These are phyloP conservation scores for Leccinum pellstonianum DNA, from an alignment of 768 basidiomycete genomes.

Conservation along the genomic window DNA sequence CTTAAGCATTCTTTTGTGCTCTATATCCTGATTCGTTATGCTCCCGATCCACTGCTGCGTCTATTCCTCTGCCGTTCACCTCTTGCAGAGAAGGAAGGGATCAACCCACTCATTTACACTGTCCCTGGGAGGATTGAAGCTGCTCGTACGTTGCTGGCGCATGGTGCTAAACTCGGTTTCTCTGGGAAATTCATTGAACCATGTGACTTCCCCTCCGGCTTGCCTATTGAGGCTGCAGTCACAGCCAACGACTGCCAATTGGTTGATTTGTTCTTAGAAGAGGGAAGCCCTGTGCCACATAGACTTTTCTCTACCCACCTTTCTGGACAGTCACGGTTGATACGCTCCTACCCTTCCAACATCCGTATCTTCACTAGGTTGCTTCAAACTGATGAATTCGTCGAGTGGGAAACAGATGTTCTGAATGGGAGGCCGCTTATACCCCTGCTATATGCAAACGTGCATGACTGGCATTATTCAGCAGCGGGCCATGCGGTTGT, in stretches of 20 bases:
- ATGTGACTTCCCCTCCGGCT: not conserved
- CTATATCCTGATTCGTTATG: not conserved
- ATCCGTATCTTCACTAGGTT: not conserved
- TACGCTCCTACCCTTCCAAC: too few relatives aligned
- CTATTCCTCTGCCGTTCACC: not conserved
- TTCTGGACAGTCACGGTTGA: too few relatives aligned
- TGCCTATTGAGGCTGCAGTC: not conserved
- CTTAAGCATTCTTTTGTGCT: not conserved
- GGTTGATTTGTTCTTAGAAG: not conserved
- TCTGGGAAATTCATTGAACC: not conserved
- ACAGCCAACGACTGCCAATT: accelerated
- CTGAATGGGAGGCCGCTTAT: accelerated
- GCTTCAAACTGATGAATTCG: not conserved
- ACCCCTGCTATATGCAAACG: not conserved
- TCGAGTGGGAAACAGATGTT: not conserved
- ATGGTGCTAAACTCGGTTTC: not conserved
- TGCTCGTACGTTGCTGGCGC: not conserved
- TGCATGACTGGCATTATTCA: not conserved
- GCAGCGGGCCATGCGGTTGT: not conserved
- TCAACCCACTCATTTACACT: not conserved
- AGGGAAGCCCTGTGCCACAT: not conserved
- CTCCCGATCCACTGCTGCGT: not conserved
- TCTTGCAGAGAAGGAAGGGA: not conserved
- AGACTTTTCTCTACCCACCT: not conserved
- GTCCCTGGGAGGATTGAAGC: not conserved